These are phyloP conservation scores for Anthostomella pinea DNA, from an alignment of 2,329 filamentous ascomycete genomes.

Conservation along the genomic window DNA sequence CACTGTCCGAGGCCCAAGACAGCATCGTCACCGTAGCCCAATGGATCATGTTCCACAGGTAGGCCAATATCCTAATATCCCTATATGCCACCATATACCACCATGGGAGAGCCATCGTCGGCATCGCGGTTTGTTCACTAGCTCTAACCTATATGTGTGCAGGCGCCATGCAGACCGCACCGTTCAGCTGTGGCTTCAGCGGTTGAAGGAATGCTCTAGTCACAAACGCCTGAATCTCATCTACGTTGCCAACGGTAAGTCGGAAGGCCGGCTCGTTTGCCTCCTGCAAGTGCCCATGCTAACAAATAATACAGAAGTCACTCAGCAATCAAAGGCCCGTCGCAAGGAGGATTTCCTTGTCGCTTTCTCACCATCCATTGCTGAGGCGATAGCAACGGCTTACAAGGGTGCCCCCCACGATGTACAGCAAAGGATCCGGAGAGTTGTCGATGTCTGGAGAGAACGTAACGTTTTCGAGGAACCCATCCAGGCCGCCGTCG, in stretches of 20 bases:
- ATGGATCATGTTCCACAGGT: constrained; percentile 99
- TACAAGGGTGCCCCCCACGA: constrained; percentile 88
- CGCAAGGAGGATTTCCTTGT: constrained; percentile 89
- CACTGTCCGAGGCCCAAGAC: constrained; percentile 95
- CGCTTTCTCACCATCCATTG: constrained; percentile 88
- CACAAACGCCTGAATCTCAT: constrained; percentile 86
- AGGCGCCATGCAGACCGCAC: constrained; percentile 92
- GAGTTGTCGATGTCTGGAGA: constrained; percentile 94
- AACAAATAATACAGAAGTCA: constrained; percentile 65
- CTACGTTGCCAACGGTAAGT: constrained; percentile 89
- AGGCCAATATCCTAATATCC: no score
- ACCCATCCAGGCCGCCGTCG: constrained; percentile 76
- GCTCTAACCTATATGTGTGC: constrained; percentile 29
- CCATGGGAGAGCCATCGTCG: no score
- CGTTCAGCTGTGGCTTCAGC: constrained; percentile 86
- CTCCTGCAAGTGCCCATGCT: constrained; percentile 17
- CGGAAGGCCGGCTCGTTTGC: constrained; percentile 1
- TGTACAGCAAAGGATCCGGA: constrained; percentile 79
- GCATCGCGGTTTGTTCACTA: constrained; percentile 6
- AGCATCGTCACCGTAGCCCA: constrained; percentile 94
- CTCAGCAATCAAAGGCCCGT: constrained; percentile 91
- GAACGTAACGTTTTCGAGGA: constrained; percentile 79
- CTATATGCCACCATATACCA: no score
- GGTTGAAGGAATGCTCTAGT: constrained; percentile 81
- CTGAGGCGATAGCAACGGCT: constrained; percentile 83